Base-by-base conservation (phyloP, 2,329 filamentous ascomycete species). In the Talaromyces sp. region DNA sequence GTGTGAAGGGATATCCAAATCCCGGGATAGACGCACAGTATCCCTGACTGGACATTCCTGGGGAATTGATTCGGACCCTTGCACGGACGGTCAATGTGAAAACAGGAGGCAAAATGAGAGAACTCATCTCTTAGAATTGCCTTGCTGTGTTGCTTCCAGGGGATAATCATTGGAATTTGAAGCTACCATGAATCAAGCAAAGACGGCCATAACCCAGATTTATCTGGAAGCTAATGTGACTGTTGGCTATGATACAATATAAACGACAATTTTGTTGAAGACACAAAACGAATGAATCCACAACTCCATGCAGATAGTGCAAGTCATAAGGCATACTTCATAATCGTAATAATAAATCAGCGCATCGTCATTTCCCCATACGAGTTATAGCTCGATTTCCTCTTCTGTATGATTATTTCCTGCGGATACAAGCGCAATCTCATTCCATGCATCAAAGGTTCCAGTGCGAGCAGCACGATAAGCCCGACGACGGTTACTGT, bases 391-490 rank as follows among this genome's bases (percentile, higher is more conserved):
- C 64, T 80, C 78, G 58, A 73, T 59, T 61, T 81, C 78, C 54
- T 72, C 68, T 58, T 75, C 68, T 0, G 71, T 69, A 67, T 80
- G 77, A 62, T 78, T 78, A 64, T 75, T 71, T 2, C 73, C 72
- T 6, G 74, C 71, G 27, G 78, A 81, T 31, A 80, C 69, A 29
- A 82, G 67, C 4, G 76, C 68, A n/a, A 75, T 64, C 24, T 72
- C 67, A 53, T 70, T 68, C 77, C 78, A 80, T 4, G 69, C 78
- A 9, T 76, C 74, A 55, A 73, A 79, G 11, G 73, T 78, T 10
- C 74, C 73, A 64, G 73, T 75, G 10, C 68, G 71, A 19, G 73
- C 78, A 27, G 77, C 77, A 19, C 72, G 65, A 57, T 76, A 82
- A 26, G 73, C 78, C 58, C 46, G 56, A 31, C 26, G 38, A 43